Evolutionary conservation across 2,329 filamentous ascomycete species (phyloP).

Genomic region (Polytolypa hystricis): DNA sequence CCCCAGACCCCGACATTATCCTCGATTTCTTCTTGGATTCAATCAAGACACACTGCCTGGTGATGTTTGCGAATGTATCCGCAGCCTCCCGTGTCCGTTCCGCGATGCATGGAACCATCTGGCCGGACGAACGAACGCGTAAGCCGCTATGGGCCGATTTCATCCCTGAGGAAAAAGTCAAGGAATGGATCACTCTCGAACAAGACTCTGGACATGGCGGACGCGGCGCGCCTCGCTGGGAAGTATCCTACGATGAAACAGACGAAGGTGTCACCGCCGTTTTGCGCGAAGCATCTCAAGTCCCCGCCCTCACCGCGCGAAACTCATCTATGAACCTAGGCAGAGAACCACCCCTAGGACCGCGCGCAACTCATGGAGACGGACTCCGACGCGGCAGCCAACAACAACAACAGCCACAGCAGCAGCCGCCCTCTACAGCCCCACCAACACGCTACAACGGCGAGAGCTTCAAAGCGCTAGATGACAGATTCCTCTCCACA

Average conservation of each 20-base stretch:
- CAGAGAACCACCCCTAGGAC: constrained; percentile 19
- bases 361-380: constrained; percentile 13
- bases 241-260: constrained; percentile 57
- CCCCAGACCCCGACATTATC: constrained; percentile 46
- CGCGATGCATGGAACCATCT: constrained; percentile 64
- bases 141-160: constrained; percentile 85
- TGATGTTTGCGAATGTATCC: constrained; percentile 55
- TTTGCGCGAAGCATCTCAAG: constrained; percentile 39
- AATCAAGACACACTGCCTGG: constrained; percentile 81
- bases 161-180: constrained; percentile 62
- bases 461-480: constrained; percentile 44
- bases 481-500: constrained; percentile 51
- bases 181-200: constrained; percentile 64
- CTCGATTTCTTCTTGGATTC: constrained; percentile 66
- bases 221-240: constrained; percentile 48
- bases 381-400: constrained; percentile 17
- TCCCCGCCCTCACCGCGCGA: constrained; percentile 2
- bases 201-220: constrained; percentile 37
- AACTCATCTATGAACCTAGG: constrained; percentile 16
- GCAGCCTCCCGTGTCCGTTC: constrained; percentile 68
- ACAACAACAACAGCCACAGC: constrained; percentile 5
- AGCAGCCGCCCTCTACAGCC: constrained; percentile 3
- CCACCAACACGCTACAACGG: constrained; percentile 11
- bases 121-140: constrained; percentile 77
- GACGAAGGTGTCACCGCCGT: constrained; percentile 46